Evolutionary conservation across 2,329 filamentous ascomycete species (phyloP), one percentile per base, ranked within the genome.

Genomic region (Ophiostoma sp.): DNA sequence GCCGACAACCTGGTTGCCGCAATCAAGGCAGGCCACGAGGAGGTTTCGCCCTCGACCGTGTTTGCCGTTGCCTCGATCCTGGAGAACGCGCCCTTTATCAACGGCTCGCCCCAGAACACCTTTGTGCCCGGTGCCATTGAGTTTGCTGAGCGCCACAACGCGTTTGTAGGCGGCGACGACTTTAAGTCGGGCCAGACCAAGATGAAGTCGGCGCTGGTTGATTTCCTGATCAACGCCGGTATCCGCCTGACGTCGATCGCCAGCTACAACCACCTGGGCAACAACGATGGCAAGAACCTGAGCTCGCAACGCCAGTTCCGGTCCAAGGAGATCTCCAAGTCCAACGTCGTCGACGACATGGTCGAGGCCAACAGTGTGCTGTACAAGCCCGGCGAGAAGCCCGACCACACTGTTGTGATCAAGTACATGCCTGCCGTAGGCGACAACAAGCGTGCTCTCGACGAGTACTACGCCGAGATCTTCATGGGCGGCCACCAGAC

Each of bases 171-270:
- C 69, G 95, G 95, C 73, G 95, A 99, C 76, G 95, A 99, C 82
- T 99, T 99, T 89, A 99, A 99, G 84, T 98, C 95, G 71, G 95
- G 95, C 72, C 95, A 99, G 85, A 99, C 95, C 78, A 99, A 99
- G 88, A 99, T 99, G 95, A 99, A 99, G 84, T 98, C 95, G 70
- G 95, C 95, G 27, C 87, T 99, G 42, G 95, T 98, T 63, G 95
- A 99, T 81, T 99, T 99, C 83, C 81, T 99, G 78, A 97, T 99
- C 88, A 97, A 89, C 78, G 95, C 95, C 64, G 95, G 95, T 78
- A 98, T 99, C 86, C 97, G 97, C 84, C 88, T 99, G 76, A 98
- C 94, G 70, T 97, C 93, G 55, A 98, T 99, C 81, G 92, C 95
- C 73, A 96, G 91, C 81, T 99, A 99, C 88, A 99, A 99, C 84